Evolutionary conservation across 208 protist genomes (phyloP).

Genomic region (Acanthamoeba sp.): DNA sequence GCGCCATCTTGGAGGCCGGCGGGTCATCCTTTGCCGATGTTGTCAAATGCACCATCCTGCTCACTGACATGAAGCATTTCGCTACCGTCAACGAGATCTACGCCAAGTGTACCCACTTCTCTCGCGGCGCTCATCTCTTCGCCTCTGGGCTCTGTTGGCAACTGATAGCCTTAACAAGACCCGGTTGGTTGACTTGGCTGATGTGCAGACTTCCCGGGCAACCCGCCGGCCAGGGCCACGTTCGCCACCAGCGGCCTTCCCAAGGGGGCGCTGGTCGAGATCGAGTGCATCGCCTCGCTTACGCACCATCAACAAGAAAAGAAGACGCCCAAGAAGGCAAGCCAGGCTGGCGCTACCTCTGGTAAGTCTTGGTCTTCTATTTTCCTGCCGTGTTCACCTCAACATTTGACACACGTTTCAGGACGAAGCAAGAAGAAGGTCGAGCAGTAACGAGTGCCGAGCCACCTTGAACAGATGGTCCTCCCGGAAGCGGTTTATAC

Average conservation of each 20-base stretch:
- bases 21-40: conserved; percentile 86
- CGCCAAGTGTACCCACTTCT: conserved; percentile 77
- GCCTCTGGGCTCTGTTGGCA: background rate
- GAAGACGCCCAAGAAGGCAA: background rate
- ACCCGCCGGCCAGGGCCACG: conserved; percentile 83
- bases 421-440: background rate
- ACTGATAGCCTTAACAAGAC: background rate
- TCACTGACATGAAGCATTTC: conserved; percentile 90
- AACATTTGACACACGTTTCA: background rate
- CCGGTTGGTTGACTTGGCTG: background rate
- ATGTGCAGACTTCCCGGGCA: conserved; percentile 38
- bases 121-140: background rate
- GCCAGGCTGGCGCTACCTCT: background rate
- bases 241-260: conserved; percentile 87
- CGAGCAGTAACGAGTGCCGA: too few relatives aligned
- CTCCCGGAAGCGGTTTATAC: too few relatives aligned
- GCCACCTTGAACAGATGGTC: too few relatives aligned
- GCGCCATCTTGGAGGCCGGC: conserved; percentile 85
- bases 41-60: conserved; percentile 88
- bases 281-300: conserved; percentile 87
- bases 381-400: background rate
- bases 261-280: conserved; percentile 88
- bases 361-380: background rate
- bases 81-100: conserved; percentile 89
- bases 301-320: background rate